Evolutionary conservation across 331 rosid species (phyloP).

Genomic region (Spiraea crenata): DNA sequence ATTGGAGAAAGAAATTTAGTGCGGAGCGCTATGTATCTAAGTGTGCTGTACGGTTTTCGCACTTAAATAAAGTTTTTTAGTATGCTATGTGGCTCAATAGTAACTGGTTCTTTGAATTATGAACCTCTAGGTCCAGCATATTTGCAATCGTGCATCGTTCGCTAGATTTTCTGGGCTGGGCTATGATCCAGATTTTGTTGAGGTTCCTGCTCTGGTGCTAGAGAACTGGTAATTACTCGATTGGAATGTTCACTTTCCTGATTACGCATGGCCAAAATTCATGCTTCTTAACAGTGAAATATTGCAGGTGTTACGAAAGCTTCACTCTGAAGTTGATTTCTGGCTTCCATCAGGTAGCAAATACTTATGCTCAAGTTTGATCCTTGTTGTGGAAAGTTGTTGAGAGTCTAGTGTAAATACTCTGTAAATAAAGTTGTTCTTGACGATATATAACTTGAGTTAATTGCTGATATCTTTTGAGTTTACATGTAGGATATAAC

Average conservation of each 20-base stretch:
- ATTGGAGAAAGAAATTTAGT: background rate
- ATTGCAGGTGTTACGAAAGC: constrained; percentile 78
- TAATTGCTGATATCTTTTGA: constrained; percentile 20
- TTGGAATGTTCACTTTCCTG: constrained; percentile 21
- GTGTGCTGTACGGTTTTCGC: background rate
- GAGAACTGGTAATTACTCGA: constrained; percentile 69
- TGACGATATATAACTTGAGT: background rate
- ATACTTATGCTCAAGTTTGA: background rate
- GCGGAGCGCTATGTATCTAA: background rate
- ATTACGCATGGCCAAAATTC: constrained; percentile 18
- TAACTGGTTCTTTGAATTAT: constrained; percentile 2
- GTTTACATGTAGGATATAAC: constrained; percentile 75
- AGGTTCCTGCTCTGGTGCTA: constrained; percentile 82
- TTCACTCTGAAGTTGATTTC: constrained; percentile 80
- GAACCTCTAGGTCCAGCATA: constrained; percentile 74
- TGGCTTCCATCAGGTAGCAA: constrained; percentile 81
- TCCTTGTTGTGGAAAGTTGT: background rate
- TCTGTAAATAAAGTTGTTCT: background rate
- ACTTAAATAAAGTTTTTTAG: background rate
- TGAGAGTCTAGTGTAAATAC: too few relatives aligned
- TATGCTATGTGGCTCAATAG: constrained; percentile 1
- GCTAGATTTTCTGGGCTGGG: constrained; percentile 85
- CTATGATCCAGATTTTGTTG: constrained; percentile 91
- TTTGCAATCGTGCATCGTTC: constrained; percentile 86
- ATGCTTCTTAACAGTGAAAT: constrained; percentile 26